These are phyloP conservation scores for Avena atlantica DNA, from an alignment of 176 grass and related monocot genomes.

Conservation along the genomic window DNA sequence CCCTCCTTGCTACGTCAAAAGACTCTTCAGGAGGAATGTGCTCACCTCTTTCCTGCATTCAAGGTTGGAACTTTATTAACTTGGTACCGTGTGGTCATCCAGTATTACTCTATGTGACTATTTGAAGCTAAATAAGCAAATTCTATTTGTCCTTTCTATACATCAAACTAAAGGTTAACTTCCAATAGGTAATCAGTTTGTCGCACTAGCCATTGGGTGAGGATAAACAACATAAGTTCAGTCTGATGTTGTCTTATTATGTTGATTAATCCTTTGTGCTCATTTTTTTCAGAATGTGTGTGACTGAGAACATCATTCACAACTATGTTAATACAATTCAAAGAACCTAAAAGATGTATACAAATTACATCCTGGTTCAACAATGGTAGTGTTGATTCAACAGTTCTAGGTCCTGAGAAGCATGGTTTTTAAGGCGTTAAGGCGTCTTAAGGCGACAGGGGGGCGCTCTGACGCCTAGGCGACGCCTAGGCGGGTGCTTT, in stretches of 20 bases:
- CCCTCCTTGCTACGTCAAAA: constrained; percentile 84
- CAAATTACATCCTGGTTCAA: constrained; percentile 5
- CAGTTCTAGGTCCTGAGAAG: constrained; percentile 9
- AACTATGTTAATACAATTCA: neutral
- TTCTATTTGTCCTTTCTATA: neutral
- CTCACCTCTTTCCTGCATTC: constrained; percentile 94
- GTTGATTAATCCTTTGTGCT: constrained; percentile 13
- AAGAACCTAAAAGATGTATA: neutral
- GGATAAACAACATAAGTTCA: neutral
- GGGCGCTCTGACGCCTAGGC: too few relatives aligned
- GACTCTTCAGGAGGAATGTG: constrained; percentile 96
- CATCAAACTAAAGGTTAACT: constrained; percentile 30
- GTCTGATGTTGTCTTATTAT: neutral
- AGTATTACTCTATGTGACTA: constrained; percentile 9
- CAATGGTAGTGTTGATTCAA: neutral
- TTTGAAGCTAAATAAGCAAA: constrained; percentile 22
- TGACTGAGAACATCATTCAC: neutral
- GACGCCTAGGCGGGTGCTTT: too few relatives aligned
- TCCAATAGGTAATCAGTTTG: neutral
- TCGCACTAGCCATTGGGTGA: neutral
- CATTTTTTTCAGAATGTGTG: neutral
- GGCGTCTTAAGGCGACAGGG: too few relatives aligned
- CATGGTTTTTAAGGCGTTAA: too few relatives aligned
- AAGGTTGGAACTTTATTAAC: constrained; percentile 19
- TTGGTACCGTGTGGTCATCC: neutral